phyloP scores from a whole-genome alignment of 768 basidiomycete genomes.

The Clavaria fumosa region DNA sequence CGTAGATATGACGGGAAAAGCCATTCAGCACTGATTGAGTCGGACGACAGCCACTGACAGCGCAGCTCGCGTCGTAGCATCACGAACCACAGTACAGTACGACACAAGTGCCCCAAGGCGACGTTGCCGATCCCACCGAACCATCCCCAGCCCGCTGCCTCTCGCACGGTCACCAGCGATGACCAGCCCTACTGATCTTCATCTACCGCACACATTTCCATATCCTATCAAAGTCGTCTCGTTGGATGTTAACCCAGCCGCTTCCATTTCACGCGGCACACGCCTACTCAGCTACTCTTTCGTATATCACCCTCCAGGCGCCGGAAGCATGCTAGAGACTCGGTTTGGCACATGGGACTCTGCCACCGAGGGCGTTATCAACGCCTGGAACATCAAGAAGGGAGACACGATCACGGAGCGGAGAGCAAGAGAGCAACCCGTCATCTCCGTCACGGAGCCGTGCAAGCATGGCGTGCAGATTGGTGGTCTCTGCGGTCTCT shows the following conservation, averaged over 20 bases:
- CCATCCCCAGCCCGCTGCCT: too few relatives aligned
- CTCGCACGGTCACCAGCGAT: too few relatives aligned
- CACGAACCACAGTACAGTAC: too few relatives aligned
- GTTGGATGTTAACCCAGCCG: conserved; percentile 33
- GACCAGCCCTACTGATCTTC: conserved; percentile 56
- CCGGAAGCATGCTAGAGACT: conserved; percentile 39
- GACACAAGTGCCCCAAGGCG: too few relatives aligned
- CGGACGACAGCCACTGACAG: too few relatives aligned
- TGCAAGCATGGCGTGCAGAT: conserved; percentile 94
- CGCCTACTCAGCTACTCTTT: conserved; percentile 79
- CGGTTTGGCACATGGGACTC: conserved; percentile 88
- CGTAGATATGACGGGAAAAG: too few relatives aligned
- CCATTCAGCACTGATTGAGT: too few relatives aligned
- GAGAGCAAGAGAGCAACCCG: conserved; percentile 42
- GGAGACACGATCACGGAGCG: conserved; percentile 50
- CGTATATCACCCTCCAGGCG: conserved; percentile 33
- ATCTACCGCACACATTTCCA: conserved; percentile 62
- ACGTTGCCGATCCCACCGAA: too few relatives aligned
- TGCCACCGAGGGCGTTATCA: conserved; percentile 64
- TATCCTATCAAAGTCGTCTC: conserved; percentile 77
- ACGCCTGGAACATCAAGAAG: conserved; percentile 49
- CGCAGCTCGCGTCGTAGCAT: too few relatives aligned
- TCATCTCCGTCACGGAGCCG: conserved; percentile 66
- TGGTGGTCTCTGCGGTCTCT: conserved; percentile 82
- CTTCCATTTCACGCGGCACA: conserved; percentile 49